Percentiles rank a stretch among this genome's conserved stretches.
These are phyloP conservation scores for Pythium grandisporangium DNA, from an alignment of 352 stramenopile species.

Conservation along the genomic window DNA sequence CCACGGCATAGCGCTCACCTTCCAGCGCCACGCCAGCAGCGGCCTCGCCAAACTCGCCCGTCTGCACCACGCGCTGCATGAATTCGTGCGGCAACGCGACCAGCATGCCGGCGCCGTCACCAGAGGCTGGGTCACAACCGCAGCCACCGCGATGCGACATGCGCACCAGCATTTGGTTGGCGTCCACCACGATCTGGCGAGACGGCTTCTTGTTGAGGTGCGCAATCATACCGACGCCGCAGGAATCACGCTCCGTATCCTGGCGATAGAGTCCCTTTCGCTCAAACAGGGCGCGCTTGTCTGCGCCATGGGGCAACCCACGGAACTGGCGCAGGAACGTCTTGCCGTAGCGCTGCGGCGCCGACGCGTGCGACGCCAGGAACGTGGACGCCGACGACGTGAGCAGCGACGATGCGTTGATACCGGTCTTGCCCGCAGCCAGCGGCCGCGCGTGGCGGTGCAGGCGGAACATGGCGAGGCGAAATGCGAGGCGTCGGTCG, in stretches of 20 bases:
- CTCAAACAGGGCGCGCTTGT: slow-evolving; percentile 51
- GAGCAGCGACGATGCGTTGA: slow-evolving; percentile 9
- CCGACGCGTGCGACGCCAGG: not conserved
- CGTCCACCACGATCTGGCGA: slow-evolving; percentile 87
- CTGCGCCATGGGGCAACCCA: slow-evolving; percentile 27
- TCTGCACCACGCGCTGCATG: slow-evolving; percentile 72
- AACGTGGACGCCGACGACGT: not conserved
- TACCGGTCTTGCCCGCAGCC: slow-evolving; percentile 1
- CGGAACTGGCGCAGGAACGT: slow-evolving; percentile 21
- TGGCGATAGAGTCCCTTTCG: slow-evolving; percentile 47
- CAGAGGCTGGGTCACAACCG: slow-evolving; percentile 92
- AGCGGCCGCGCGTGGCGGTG: slow-evolving; percentile 17
- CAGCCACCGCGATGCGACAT: slow-evolving; percentile 95
- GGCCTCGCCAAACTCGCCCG: slow-evolving; percentile 58
- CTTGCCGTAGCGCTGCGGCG: slow-evolving; percentile 4
- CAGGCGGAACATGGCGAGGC: slow-evolving; percentile 31
- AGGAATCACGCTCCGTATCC: slow-evolving; percentile 62
- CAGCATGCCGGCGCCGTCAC: slow-evolving; percentile 91
- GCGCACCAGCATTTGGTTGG: slow-evolving; percentile 96
- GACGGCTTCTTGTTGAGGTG: slow-evolving; percentile 92
- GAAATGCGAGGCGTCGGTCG: too few species aligned
- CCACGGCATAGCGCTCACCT: slow-evolving; percentile 86
- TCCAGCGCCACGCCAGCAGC: slow-evolving; percentile 26
- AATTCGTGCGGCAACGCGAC: slow-evolving; percentile 95
- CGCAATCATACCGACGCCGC: slow-evolving; percentile 94